Evolutionary conservation across 2,329 filamentous ascomycete species (phyloP), one percentile per base, ranked within the genome.

Genomic region (Sarocladium strictum): DNA sequence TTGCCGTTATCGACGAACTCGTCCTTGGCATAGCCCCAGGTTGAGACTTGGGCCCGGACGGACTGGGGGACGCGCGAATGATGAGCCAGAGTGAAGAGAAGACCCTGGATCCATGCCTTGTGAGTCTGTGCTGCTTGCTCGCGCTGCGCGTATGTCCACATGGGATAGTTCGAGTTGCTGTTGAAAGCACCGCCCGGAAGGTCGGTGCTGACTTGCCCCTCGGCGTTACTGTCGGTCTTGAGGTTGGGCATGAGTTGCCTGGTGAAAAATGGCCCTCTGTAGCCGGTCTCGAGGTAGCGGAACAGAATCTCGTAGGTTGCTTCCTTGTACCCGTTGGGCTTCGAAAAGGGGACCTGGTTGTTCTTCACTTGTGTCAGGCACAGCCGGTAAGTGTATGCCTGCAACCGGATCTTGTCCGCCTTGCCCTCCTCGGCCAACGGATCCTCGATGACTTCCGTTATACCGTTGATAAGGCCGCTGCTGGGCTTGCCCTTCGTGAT

Each of bases 1-100:
- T 63, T 54, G 15, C 54, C 58, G 49, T 66, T 65, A 32, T 60
- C 58, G 2, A 53, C 56, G 53, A 63, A 66, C 57, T 66, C 62
- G 26, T 66, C 63, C 27, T 55, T 57, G 45, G 56, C 60, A 43
- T 64, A 64, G 3, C 64, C 63, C 47, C 47, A 51, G 43, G 57
- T 59, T 6, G 56, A 32, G 6, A 50, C 47, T 10, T 32, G 19
- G 24, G 52, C 35, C 12, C 55, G 27, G n/a, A 58, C 37, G 12
- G 26, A 32, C 17, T 51, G n/a, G 10, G 57, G 56, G 5, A 58
- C 51, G 14, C 55, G 45, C 2, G 47, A 54, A 26, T 61, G 55
- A 14, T 60, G 62, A 2, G 57, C 58, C 15, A 63, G 50, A 11
- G 60, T 61, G 49, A 58, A 58, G 1, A 58, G 41, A 12, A 62